Conservation (phyloP, 306 rosid species). For the Fagus crenata region DNA sequence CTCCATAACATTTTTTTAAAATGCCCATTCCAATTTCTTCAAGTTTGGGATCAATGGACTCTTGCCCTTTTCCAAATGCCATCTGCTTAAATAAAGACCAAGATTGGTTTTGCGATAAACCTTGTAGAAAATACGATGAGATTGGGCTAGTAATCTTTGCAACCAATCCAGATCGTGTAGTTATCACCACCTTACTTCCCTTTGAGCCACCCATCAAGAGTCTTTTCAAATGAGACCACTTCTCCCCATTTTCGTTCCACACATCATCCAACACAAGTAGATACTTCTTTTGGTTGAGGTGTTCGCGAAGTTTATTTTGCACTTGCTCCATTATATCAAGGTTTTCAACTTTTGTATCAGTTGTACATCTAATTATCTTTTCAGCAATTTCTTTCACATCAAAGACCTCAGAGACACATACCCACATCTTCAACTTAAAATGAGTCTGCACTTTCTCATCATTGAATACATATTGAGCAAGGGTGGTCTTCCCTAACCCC, state of each 20-base stretch:
- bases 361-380: not conserved
- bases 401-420: not conserved
- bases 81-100: too few relatives aligned
- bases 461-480: not conserved
- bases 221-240: not conserved
- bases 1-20: not conserved
- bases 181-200: constrained; percentile 1
- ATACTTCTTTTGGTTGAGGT: not conserved
- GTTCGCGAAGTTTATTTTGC: too few relatives aligned
- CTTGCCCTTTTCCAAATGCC: not conserved
- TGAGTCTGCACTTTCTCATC: too few relatives aligned
- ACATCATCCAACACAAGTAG: constrained; percentile 5
- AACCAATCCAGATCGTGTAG: not conserved
- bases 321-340: too few relatives aligned
- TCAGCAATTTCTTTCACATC: not conserved
- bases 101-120: not conserved
- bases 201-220: not conserved
- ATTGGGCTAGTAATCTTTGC: not conserved
- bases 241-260: not conserved
- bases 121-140: not conserved
- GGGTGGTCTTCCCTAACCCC: not conserved
- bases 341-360: not conserved
- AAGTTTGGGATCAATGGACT: not conserved
- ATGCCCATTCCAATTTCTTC: not conserved
- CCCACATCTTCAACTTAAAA: too few relatives aligned